A percentile compares a stretch with the other conserved stretches of the same genome.
phyloP scores from a whole-genome alignment of 2,329 filamentous ascomycete genomes.

The Penicillium sp. region DNA sequence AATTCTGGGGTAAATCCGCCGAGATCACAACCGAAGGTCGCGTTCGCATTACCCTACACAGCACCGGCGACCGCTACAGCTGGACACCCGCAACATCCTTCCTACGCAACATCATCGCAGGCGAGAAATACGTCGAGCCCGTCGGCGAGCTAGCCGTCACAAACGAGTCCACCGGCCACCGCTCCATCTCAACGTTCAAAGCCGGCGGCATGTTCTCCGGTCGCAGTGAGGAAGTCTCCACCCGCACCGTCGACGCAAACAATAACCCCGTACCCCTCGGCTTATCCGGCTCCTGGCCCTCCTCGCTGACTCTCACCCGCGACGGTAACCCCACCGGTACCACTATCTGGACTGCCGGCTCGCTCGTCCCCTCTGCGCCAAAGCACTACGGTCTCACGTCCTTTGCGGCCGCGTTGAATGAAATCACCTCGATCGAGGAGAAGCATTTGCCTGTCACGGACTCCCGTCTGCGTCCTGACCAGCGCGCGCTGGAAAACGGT shows the following conservation, averaged over 20 bases:
- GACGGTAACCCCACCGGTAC: conserved; percentile 61
- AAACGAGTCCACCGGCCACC: conserved; percentile 80
- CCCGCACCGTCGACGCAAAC: conserved; percentile 67
- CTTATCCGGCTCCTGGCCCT: conserved; percentile 82
- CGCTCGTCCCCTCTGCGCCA: conserved; percentile 72
- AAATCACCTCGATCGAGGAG: conserved; percentile 77
- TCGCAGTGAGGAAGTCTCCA: conserved; percentile 81
- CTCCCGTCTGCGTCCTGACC: conserved; percentile 78
- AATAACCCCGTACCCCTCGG: conserved; percentile 66
- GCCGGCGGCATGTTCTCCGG: conserved; percentile 97
- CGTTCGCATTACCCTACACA: conserved; percentile 72
- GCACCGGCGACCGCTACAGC: conserved; percentile 76
- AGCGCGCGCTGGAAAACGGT: conserved; percentile 78
- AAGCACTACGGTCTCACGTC: conserved; percentile 84
- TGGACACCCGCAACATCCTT: conserved; percentile 89
- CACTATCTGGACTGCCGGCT: conserved; percentile 75
- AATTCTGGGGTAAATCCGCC: conserved; percentile 97
- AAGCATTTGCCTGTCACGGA: conserved; percentile 77
- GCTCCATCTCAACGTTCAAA: conserved; percentile 86
- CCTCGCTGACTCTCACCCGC: conserved; percentile 64
- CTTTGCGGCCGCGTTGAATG: conserved; percentile 84
- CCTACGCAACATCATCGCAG: conserved; percentile 91
- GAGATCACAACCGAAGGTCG: conserved; percentile 92
- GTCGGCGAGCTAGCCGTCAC: conserved; percentile 83
- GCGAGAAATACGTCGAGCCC: conserved; percentile 96